phyloP scores from a whole-genome alignment of 768 basidiomycete genomes.

The Phanerochaete carnosa region DNA sequence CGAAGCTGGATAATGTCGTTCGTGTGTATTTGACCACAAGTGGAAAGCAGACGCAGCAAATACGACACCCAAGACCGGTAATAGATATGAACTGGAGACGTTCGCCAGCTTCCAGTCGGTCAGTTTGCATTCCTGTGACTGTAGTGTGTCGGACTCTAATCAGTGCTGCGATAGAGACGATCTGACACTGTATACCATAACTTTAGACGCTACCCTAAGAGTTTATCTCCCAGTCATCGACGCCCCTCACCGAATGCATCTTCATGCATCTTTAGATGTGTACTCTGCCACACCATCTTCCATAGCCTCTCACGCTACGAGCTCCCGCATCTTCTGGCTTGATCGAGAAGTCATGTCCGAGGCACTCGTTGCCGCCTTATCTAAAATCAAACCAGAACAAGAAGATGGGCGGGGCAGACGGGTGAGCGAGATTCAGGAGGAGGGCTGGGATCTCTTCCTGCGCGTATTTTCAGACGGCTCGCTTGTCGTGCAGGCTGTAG shows the following conservation, averaged over 20 bases:
- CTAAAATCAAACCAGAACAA: constrained; percentile 23
- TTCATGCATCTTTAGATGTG: constrained; percentile 76
- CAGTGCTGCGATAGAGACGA: constrained; percentile 50
- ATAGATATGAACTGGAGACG: constrained; percentile 70
- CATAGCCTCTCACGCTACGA: constrained; percentile 23
- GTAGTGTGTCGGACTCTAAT: constrained; percentile 1
- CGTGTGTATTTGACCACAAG: constrained; percentile 72
- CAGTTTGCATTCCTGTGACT: not conserved
- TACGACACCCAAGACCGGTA: constrained; percentile 74
- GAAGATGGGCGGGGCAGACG: constrained; percentile 47
- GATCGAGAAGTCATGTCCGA: constrained; percentile 58
- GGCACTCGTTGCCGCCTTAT: constrained; percentile 42
- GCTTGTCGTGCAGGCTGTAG: constrained; percentile 67
- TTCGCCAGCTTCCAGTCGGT: constrained; percentile 64
- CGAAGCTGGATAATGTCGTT: constrained; percentile 54
- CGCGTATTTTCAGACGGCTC: constrained; percentile 71
- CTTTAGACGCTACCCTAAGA: constrained; percentile 76
- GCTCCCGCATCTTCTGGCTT: constrained; percentile 64
- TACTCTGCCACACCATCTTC: constrained; percentile 54
- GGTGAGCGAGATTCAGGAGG: constrained; percentile 62
- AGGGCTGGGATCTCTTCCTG: constrained; percentile 78
- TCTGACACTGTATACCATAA: constrained; percentile 78
- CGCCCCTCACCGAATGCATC: constrained; percentile 77
- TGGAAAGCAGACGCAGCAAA: constrained; percentile 60
- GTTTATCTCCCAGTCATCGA: constrained; percentile 89